Percentiles rank a stretch among this genome's conserved stretches.
Conservation (phyloP, 768 basidiomycete genomes). For the Phaffia australis region DNA sequence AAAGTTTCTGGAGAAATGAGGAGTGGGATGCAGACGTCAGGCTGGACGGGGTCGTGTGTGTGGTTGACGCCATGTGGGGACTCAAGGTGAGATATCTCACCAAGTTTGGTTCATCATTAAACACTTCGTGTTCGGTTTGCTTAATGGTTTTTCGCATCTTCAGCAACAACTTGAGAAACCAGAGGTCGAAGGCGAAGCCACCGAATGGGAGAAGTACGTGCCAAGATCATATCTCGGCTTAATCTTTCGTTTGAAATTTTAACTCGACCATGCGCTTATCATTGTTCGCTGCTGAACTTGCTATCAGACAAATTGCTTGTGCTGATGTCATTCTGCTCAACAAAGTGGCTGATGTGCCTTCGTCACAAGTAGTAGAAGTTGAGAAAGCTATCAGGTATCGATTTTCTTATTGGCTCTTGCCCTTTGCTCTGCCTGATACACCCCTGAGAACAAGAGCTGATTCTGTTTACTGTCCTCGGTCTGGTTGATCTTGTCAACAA, state of each 20-base stretch:
- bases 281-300: not conserved
- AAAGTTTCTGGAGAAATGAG: slow-evolving; percentile 42
- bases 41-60: slow-evolving; percentile 77
- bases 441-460: not conserved
- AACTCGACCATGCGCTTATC: not conserved
- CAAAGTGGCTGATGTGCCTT: slow-evolving; percentile 66
- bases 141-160: not conserved
- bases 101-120: not conserved
- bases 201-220: slow-evolving; percentile 67
- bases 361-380: slow-evolving; percentile 43
- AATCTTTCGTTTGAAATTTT: not conserved
- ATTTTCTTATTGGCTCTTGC: not conserved
- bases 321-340: slow-evolving; percentile 87
- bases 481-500: slow-evolving; percentile 4
- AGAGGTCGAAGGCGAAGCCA: slow-evolving; percentile 51
- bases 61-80: slow-evolving; percentile 82
- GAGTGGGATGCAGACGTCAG: slow-evolving; percentile 40
- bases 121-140: not conserved
- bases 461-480: not conserved
- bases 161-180: slow-evolving; percentile 78
- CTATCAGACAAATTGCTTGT: slow-evolving; percentile 78
- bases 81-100: slow-evolving; percentile 41
- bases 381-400: slow-evolving; percentile 49
- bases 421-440: not conserved
- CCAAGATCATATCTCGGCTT: not conserved